Evolutionary conservation across 2,329 filamentous ascomycete genomes (phyloP).

Genomic region (Alternaria burnsii): DNA sequence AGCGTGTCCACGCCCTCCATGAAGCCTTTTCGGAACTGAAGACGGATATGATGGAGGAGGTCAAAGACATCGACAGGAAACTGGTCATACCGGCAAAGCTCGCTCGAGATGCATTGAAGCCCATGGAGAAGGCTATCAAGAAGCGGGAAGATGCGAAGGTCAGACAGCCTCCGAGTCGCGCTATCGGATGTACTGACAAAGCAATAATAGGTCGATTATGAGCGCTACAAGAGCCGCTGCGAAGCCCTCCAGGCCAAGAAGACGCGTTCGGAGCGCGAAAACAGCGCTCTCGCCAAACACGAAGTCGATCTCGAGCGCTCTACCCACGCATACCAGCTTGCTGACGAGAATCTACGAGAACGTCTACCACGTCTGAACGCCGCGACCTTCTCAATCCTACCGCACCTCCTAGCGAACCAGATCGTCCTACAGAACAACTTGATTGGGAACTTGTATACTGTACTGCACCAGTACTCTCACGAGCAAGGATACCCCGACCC

Average conservation of each 20-base stretch:
- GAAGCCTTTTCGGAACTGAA: constrained; percentile 75
- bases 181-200: constrained; percentile 18
- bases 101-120: constrained; percentile 72
- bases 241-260: constrained; percentile 75
- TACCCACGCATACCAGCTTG: constrained; percentile 75
- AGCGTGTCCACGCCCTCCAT: constrained; percentile 71
- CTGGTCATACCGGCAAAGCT: constrained; percentile 75
- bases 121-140: constrained; percentile 83
- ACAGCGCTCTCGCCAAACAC: constrained; percentile 72
- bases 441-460: constrained; percentile 80
- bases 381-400: constrained; percentile 76
- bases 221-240: constrained; percentile 76
- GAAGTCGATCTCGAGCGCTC: constrained; percentile 73
- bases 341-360: constrained; percentile 76
- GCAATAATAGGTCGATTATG: constrained; percentile 72
- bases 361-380: constrained; percentile 75
- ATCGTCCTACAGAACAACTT: constrained; percentile 80
- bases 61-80: constrained; percentile 73
- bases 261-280: constrained; percentile 76
- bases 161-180: background rate
- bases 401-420: constrained; percentile 73
- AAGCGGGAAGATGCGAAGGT: constrained; percentile 82
- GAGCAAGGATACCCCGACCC: constrained; percentile 75
- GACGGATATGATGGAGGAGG: constrained; percentile 74
- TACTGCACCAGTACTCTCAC: constrained; percentile 76